Percentiles rank a stretch among this genome's conserved stretches.
These are phyloP conservation scores for Teratosphaeria zuluensis DNA, from an alignment of 2,329 filamentous ascomycete species.

Conservation along the genomic window DNA sequence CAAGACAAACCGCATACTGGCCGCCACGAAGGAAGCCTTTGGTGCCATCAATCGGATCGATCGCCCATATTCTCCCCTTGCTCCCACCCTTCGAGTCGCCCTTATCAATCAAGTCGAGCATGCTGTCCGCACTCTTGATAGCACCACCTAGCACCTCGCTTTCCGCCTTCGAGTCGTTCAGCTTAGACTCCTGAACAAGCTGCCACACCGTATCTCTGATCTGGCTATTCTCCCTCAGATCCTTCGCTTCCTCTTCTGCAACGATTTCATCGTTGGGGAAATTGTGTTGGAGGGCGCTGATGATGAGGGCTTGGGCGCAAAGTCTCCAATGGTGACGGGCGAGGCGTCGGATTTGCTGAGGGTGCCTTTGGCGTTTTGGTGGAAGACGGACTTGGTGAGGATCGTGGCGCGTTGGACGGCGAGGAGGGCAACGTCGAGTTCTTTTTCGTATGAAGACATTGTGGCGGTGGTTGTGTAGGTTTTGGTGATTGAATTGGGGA, in stretches of 20 bases:
- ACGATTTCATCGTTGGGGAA: constrained; percentile 90
- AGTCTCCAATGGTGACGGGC: constrained; percentile 95
- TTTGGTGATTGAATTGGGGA: background rate
- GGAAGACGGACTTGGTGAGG: constrained; percentile 67
- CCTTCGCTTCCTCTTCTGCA: constrained; percentile 84
- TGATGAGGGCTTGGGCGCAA: constrained; percentile 93
- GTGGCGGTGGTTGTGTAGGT: constrained; percentile 23
- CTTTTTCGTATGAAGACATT: constrained; percentile 55
- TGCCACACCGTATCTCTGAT: constrained; percentile 75
- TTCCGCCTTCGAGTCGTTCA: constrained; percentile 58
- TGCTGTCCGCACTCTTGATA: constrained; percentile 54
- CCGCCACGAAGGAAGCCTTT: constrained; percentile 94
- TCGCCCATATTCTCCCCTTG: constrained; percentile 79
- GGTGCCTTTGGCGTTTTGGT: constrained; percentile 89
- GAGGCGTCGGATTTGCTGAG: constrained; percentile 91
- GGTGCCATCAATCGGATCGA: constrained; percentile 96
- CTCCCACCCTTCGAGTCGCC: constrained; percentile 60
- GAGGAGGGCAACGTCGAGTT: constrained; percentile 74
- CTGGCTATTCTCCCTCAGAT: constrained; percentile 60
- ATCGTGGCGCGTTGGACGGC: constrained; percentile 76
- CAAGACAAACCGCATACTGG: constrained; percentile 93
- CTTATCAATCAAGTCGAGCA: constrained; percentile 50
- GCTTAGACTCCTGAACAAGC: constrained; percentile 61
- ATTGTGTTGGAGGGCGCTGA: constrained; percentile 75
- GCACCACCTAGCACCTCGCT: constrained; percentile 55